Evolutionary conservation across 306 rosid genomes (phyloP).

Genomic region (Astragalus membranaceus): DNA sequence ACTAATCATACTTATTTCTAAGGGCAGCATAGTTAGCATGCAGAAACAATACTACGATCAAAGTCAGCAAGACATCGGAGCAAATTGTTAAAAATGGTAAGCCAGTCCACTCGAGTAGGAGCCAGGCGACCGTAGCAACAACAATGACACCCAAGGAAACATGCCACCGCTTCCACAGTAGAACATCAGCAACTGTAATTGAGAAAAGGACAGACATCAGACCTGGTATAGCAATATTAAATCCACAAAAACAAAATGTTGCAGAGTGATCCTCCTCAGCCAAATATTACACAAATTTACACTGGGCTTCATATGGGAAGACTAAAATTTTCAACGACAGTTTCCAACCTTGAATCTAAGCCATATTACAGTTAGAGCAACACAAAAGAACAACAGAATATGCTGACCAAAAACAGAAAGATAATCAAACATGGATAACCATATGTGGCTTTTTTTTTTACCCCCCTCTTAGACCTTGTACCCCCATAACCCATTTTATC

Average conservation of each 20-base stretch:
- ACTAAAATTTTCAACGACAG: not conserved
- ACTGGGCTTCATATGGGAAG: not conserved
- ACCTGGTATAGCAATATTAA: not conserved
- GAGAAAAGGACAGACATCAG: slow-evolving; percentile 10
- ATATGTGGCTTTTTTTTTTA: too few species aligned
- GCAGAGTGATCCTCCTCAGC: not conserved
- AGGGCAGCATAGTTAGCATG: slow-evolving; percentile 63
- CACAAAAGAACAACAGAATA: not conserved
- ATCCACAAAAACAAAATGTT: not conserved
- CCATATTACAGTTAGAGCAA: not conserved
- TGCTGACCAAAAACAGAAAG: not conserved
- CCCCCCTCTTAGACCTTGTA: too few species aligned
- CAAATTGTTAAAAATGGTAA: slow-evolving; percentile 71
- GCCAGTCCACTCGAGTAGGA: slow-evolving; percentile 55
- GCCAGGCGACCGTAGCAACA: slow-evolving; percentile 74
- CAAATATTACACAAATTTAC: not conserved
- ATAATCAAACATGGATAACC: slow-evolving; percentile 5
- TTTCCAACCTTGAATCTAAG: not conserved
- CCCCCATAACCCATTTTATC: too few species aligned
- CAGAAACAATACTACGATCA: slow-evolving; percentile 60
- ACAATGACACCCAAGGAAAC: slow-evolving; percentile 62
- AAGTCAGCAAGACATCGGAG: slow-evolving; percentile 86
- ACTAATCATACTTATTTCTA: slow-evolving; percentile 53
- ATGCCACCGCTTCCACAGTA: slow-evolving; percentile 63
- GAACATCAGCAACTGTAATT: slow-evolving; percentile 65